Conservation (phyloP, 2,329 filamentous ascomycete species). For the Parastagonospora nodorum region DNA sequence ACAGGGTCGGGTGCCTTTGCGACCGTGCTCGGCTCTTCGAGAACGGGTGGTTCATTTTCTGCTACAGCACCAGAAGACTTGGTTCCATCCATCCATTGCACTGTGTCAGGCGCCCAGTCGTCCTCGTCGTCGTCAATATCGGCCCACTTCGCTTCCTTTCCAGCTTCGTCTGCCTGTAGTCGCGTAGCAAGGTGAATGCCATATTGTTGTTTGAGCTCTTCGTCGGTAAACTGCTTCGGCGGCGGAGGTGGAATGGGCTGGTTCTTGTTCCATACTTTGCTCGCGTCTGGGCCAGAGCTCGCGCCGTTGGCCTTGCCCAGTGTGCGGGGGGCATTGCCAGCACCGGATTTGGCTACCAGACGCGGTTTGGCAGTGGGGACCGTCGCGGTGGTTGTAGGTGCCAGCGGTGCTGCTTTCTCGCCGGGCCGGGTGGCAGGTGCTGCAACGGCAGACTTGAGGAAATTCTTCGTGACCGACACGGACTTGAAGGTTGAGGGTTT, state of each 20-base stretch:
- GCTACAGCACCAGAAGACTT: conserved; percentile 74
- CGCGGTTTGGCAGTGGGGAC: conserved; percentile 67
- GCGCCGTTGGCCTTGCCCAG: conserved; percentile 64
- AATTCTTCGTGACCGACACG: conserved; percentile 83
- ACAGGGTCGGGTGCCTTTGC: conserved; percentile 26
- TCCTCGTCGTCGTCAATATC: conserved; percentile 90
- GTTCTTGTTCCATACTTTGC: conserved; percentile 88
- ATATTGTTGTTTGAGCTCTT: conserved; percentile 81
- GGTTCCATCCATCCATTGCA: conserved; percentile 87
- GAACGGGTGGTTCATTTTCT: conserved; percentile 42
- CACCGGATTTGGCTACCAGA: conserved; percentile 74
- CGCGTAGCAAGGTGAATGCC: conserved; percentile 84
- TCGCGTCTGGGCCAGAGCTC: conserved; percentile 69
- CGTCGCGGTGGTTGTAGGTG: conserved; percentile 52
- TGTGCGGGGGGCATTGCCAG: conserved; percentile 59
- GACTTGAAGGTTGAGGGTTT: conserved; percentile 82
- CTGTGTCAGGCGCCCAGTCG: conserved; percentile 82
- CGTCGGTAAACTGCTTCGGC: conserved; percentile 82
- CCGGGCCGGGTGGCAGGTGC: conserved; percentile 56
- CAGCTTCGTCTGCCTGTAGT: conserved; percentile 72
- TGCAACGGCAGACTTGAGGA: conserved; percentile 71
- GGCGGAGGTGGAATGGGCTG: conserved; percentile 74
- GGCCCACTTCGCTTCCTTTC: conserved; percentile 83
- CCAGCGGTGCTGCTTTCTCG: conserved; percentile 57
- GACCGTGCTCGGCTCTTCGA: conserved; percentile 32